These are phyloP conservation scores for Penicillium pulvis DNA, from an alignment of 495 filamentous ascomycete species.

Conservation along the genomic window DNA sequence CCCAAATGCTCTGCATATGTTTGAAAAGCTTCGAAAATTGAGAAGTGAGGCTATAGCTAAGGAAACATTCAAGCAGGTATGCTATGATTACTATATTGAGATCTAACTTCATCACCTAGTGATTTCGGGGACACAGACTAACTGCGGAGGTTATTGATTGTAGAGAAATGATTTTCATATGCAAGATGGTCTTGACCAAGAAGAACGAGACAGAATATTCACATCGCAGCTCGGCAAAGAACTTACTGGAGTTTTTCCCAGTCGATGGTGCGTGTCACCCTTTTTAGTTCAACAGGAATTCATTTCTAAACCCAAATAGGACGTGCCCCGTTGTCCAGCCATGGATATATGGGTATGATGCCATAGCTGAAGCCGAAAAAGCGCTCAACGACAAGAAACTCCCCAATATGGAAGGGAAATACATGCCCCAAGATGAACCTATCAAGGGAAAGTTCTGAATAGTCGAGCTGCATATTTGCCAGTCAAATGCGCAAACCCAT, in stretches of 20 bases:
- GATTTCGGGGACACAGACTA: neutral
- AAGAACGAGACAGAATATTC: conserved; percentile 52
- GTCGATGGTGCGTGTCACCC: conserved; percentile 41
- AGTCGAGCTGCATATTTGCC: too few relatives aligned
- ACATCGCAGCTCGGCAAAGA: conserved; percentile 42
- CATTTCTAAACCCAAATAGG: conserved; percentile 29
- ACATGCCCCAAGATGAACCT: neutral
- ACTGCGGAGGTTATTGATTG: neutral
- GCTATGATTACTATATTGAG: neutral
- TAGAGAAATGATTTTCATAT: conserved; percentile 63
- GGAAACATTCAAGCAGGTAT: conserved; percentile 49
- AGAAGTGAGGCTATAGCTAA: conserved; percentile 58
- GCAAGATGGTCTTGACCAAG: conserved; percentile 54
- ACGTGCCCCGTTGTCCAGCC: conserved; percentile 60
- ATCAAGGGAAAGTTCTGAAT: neutral
- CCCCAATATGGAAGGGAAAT: neutral
- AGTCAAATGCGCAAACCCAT: too few relatives aligned
- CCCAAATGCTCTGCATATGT: conserved; percentile 52
- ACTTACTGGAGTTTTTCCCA: conserved; percentile 53
- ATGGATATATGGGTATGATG: conserved; percentile 64
- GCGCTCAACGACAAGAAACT: conserved; percentile 15
- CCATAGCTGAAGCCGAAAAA: conserved; percentile 56
- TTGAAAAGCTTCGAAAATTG: conserved; percentile 53
- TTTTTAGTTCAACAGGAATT: neutral
- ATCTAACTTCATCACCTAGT: too few relatives aligned